Conservation (phyloP, 1,284 basidiomycete species). For the Trichosporon asahii region DNA sequence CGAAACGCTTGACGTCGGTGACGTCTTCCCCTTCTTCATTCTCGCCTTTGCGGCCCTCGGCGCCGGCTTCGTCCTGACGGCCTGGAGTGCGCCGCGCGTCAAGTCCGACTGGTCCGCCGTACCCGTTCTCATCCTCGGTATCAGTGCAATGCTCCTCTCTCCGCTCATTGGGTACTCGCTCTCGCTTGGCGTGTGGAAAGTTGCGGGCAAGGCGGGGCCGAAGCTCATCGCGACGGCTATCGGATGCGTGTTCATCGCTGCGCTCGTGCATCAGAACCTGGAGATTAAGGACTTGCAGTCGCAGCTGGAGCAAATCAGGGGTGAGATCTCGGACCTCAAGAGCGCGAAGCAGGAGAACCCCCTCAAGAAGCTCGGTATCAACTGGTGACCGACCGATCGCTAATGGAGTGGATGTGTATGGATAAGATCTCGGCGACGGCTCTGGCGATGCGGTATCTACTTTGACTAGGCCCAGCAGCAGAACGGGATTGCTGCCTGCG, state of each 20-base stretch:
- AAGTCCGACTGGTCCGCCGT: neutral
- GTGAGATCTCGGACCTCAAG: neutral
- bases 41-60: slow-evolving; percentile 4
- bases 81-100: neutral
- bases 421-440: too few relatives aligned
- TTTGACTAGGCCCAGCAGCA: too few relatives aligned
- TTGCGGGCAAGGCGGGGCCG: neutral
- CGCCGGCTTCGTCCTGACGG: neutral
- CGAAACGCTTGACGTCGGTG: neutral
- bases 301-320: neutral
- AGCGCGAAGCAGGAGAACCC: neutral
- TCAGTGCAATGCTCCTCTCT: neutral
- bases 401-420: neutral
- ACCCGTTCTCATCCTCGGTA: neutral
- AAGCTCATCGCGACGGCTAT: neutral
- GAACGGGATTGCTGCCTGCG: too few relatives aligned
- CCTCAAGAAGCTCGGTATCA: neutral
- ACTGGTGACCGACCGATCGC: neutral
- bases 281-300: neutral
- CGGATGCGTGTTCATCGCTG: slow-evolving; percentile 3
- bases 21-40: neutral
- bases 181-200: neutral
- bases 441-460: neutral
- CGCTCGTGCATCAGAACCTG: neutral
- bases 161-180: neutral